Conservation (phyloP, 805 yeast species). For the Nakazawaea peltata region DNA sequence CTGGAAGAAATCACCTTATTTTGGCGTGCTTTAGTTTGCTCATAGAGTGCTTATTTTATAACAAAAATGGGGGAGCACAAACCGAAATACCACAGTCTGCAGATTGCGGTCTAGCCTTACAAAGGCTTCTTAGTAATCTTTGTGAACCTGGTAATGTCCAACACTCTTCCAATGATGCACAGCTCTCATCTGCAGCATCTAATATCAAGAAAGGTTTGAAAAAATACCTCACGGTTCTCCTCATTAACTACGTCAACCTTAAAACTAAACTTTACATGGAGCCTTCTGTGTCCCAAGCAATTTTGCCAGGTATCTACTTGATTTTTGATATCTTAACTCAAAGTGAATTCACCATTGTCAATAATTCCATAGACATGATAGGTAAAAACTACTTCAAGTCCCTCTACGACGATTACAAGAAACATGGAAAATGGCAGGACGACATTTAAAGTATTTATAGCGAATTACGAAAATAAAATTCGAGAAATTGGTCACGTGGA, state of each 20-base stretch:
- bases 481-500: background rate
- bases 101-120: constrained; percentile 36
- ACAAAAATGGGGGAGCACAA: background rate
- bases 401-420: constrained; percentile 65
- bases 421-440: constrained; percentile 77
- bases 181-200: constrained; percentile 47
- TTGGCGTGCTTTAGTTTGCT: constrained; percentile 39
- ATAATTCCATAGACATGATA: constrained; percentile 56
- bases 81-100: constrained; percentile 13
- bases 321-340: constrained; percentile 65
- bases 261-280: constrained; percentile 44
- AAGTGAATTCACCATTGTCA: constrained; percentile 55
- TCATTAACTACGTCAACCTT: constrained; percentile 49
- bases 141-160: constrained; percentile 59
- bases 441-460: constrained; percentile 20
- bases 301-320: constrained; percentile 50
- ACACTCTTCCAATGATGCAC: constrained; percentile 16
- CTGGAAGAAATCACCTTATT: constrained; percentile 67
- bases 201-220: constrained; percentile 54
- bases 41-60: constrained; percentile 35
- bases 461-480: too few species aligned
- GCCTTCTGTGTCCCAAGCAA: constrained; percentile 33
- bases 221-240: constrained; percentile 49
- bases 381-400: constrained; percentile 62
- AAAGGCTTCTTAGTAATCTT: constrained; percentile 55